Evolutionary conservation across 169 alveolate genomes (phyloP).

Genomic region (Plasmodium coatneyi): DNA sequence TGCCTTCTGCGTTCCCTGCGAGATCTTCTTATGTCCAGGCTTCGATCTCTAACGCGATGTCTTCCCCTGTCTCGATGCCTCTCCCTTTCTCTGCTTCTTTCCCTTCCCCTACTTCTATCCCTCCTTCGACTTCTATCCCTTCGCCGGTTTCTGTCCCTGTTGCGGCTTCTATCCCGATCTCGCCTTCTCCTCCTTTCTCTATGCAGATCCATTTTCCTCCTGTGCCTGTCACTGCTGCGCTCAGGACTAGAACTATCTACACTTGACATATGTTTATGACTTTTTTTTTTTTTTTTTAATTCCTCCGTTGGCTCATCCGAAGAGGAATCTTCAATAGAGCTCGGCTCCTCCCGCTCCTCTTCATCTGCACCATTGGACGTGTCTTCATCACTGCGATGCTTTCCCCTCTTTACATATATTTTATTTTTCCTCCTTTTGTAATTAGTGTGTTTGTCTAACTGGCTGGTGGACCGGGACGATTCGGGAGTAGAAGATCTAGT

Average conservation of each 20-base stretch:
- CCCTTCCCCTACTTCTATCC: neutral
- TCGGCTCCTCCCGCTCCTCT: neutral
- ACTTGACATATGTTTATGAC: neutral
- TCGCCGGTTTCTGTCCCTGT: neutral
- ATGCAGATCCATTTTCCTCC: neutral
- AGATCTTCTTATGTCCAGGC: neutral
- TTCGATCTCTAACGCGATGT: neutral
- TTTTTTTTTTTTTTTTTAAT: slow-evolving; percentile 12
- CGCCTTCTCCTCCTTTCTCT: slow-evolving; percentile 7
- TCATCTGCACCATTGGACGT: neutral
- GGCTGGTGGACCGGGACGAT: neutral
- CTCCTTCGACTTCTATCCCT: neutral
- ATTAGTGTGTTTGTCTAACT: neutral
- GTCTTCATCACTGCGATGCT: neutral
- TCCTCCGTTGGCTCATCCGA: slow-evolving; percentile 1
- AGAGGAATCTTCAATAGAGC: neutral
- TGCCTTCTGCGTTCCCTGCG: neutral
- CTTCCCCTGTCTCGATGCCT: neutral
- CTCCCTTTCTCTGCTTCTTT: neutral
- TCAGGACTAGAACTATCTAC: neutral
- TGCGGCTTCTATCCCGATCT: neutral
- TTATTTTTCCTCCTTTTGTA: neutral
- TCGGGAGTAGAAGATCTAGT: neutral
- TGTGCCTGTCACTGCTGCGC: neutral
- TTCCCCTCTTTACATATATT: neutral